phyloP scores from a whole-genome alignment of 345 rosid species.

The Salix suchowensis region DNA sequence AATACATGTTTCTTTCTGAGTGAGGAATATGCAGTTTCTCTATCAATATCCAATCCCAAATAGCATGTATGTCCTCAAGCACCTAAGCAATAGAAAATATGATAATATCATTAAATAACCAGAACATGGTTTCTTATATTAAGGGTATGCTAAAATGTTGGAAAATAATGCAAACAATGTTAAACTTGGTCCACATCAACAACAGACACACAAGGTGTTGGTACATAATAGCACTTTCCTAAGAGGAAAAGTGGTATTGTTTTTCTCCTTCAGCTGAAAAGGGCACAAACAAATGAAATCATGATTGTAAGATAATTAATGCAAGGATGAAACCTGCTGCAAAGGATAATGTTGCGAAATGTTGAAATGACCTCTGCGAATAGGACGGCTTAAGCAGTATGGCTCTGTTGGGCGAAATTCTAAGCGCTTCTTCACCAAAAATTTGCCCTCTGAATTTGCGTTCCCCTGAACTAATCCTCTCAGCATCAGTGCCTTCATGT shows the following conservation, averaged over 20 bases:
- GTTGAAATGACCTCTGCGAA: slow-evolving; percentile 92
- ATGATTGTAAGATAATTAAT: neutral
- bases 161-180: neutral
- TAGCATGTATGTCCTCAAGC: slow-evolving; percentile 67
- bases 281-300: neutral
- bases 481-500: slow-evolving; percentile 30
- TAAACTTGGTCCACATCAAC: neutral
- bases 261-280: neutral
- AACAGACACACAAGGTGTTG: neutral
- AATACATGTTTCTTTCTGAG: slow-evolving; percentile 62
- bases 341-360: slow-evolving; percentile 67
- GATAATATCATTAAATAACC: neutral
- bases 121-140: neutral
- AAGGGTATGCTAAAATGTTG: neutral
- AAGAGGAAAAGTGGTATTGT: neutral
- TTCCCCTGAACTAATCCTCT: slow-evolving; percentile 38
- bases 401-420: slow-evolving; percentile 73
- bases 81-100: slow-evolving; percentile 43
- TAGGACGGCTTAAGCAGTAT: slow-evolving; percentile 66
- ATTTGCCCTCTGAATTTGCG: slow-evolving; percentile 46
- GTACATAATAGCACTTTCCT: neutral
- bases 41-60: slow-evolving; percentile 83
- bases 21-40: slow-evolving; percentile 62
- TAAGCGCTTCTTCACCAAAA: slow-evolving; percentile 85
- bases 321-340: slow-evolving; percentile 61